These are phyloP conservation scores for Aspergillus thermomutatus DNA, from an alignment of 2,329 filamentous ascomycete genomes.

Conservation along the genomic window DNA sequence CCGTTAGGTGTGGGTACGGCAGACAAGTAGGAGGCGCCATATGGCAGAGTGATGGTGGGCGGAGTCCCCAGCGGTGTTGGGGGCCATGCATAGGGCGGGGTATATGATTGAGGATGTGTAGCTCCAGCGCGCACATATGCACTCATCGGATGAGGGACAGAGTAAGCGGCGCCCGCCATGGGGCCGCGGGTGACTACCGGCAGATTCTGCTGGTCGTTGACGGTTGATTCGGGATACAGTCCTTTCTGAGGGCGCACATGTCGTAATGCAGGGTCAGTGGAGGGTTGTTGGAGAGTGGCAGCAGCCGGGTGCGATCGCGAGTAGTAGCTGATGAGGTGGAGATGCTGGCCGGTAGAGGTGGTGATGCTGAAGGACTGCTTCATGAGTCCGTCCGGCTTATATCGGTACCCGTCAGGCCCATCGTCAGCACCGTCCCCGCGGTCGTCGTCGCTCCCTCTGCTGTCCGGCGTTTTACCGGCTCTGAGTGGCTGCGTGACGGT, in stretches of 20 bases:
- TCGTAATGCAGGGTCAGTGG: slow-evolving; percentile 73
- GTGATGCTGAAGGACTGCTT: slow-evolving; percentile 99
- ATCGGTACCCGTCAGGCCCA: slow-evolving; percentile 81
- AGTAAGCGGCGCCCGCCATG: slow-evolving; percentile 56
- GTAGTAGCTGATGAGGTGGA: slow-evolving; percentile 97
- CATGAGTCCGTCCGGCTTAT: slow-evolving; percentile 96
- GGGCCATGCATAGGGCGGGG: slow-evolving; percentile 43
- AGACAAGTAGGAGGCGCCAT: slow-evolving; percentile 36
- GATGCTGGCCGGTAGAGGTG: slow-evolving; percentile 81
- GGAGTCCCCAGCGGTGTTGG: slow-evolving; percentile 45
- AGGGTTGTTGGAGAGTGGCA: slow-evolving; percentile 74
- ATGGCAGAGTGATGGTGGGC: slow-evolving; percentile 36
- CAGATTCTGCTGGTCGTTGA: slow-evolving; percentile 77
- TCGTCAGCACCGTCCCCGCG: slow-evolving; percentile 67
- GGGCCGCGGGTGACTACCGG: slow-evolving; percentile 76
- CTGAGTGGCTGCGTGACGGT: slow-evolving; percentile 60
- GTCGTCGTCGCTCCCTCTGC: slow-evolving; percentile 77
- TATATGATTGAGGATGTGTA: slow-evolving; percentile 39
- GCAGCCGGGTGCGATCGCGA: slow-evolving; percentile 72
- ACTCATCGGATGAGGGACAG: slow-evolving; percentile 51
- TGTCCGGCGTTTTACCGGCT: slow-evolving; percentile 77
- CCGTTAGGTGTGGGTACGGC: slow-evolving; percentile 29
- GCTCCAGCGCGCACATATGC: slow-evolving; percentile 49
- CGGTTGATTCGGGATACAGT: slow-evolving; percentile 94
- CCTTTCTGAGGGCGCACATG: slow-evolving; percentile 85